phyloP scores from a whole-genome alignment of 1,139 yeast genomes.

The Diutina neorugosa region DNA sequence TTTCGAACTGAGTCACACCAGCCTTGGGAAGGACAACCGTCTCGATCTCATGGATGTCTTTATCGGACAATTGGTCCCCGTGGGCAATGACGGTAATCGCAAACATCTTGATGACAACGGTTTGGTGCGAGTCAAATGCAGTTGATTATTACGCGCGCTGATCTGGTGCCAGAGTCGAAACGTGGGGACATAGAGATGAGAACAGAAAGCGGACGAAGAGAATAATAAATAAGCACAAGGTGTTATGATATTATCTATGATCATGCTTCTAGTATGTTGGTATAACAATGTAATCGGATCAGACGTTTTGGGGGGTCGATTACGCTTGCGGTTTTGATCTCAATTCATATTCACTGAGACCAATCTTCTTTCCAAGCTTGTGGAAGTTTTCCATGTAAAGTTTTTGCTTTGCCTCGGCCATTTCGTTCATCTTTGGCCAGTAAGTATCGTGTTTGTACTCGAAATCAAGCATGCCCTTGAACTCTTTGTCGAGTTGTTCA shows the following conservation, averaged over 20 bases:
- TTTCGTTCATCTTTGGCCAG: conserved; percentile 31
- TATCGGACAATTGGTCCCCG: conserved; percentile 6
- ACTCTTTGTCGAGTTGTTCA: conserved; percentile 35
- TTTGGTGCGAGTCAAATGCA: not conserved
- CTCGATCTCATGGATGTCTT: conserved; percentile 7
- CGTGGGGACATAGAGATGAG: not conserved
- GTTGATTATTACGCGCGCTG: not conserved
- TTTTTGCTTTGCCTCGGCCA: conserved; percentile 25
- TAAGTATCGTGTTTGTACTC: conserved; percentile 31
- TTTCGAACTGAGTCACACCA: conserved; percentile 6
- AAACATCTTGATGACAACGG: conserved; percentile 1
- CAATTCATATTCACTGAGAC: conserved; percentile 34
- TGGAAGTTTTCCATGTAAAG: conserved; percentile 27
- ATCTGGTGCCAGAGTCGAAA: not conserved
- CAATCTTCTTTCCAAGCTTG: conserved; percentile 27
- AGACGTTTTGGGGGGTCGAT: not conserved
- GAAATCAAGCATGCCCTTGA: conserved; percentile 30
- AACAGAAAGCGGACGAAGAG: too few relatives aligned
- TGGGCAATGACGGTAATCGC: conserved; percentile 10
- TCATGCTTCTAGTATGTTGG: too few relatives aligned
- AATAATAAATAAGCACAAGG: too few relatives aligned
- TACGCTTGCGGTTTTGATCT: conserved; percentile 5
- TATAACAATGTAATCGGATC: too few relatives aligned
- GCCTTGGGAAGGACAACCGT: conserved; percentile 6
- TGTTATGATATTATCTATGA: not conserved